A percentile compares a stretch with the other conserved stretches of the same genome.
Evolutionary conservation across 2,329 filamentous ascomycete genomes (phyloP).

Genomic region (Trichoderma brevicompactum): DNA sequence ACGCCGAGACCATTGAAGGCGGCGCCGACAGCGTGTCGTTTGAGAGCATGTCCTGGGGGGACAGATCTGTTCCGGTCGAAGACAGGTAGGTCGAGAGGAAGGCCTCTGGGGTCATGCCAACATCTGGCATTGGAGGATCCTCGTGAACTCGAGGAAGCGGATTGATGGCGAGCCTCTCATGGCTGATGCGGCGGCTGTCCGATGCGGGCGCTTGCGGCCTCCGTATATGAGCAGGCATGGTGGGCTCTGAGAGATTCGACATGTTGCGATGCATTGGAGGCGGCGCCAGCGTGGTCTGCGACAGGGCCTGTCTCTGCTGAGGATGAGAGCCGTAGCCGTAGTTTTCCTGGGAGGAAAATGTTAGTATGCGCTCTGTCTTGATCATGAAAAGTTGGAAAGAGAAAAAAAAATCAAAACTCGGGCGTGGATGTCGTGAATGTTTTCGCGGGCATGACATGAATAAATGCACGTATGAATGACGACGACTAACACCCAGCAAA

Average conservation of each 20-base stretch:
- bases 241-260: constrained; percentile 48
- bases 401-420: too few relatives aligned
- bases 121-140: constrained; percentile 37
- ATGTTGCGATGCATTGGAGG: constrained; percentile 51
- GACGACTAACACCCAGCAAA: too few relatives aligned
- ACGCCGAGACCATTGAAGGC: constrained; percentile 50
- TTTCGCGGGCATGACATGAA: too few relatives aligned
- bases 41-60: constrained; percentile 34
- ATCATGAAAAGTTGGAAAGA: too few relatives aligned
- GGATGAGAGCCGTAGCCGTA: not conserved
- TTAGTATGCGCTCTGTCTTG: not conserved
- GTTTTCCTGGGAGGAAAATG: not conserved
- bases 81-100: constrained; percentile 45
- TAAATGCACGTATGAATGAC: not conserved
- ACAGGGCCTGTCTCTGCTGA: constrained; percentile 22
- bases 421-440: too few relatives aligned
- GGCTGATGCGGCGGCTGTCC: not conserved
- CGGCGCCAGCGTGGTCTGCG: constrained; percentile 39
- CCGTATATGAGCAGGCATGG: constrained; percentile 24
- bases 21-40: constrained; percentile 44
- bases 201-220: not conserved
- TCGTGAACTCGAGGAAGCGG: constrained; percentile 41
- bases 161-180: not conserved
- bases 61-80: constrained; percentile 35
- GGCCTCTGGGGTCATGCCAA: constrained; percentile 46